Evolutionary conservation across 2,329 filamentous ascomycete species (phyloP).

Genomic region (Cercospora citrullina): DNA sequence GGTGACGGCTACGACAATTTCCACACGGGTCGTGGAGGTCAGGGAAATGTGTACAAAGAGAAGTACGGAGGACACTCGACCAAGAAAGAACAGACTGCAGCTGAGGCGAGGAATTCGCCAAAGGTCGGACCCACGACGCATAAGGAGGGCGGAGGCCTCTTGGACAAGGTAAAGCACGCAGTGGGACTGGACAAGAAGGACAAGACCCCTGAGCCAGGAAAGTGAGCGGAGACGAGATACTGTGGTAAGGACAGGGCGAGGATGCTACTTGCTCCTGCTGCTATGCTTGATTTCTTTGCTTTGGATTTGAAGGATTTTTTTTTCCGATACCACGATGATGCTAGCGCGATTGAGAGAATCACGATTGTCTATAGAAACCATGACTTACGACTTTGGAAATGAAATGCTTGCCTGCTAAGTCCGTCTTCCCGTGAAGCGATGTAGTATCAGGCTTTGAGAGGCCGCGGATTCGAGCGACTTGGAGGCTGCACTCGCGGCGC

Average conservation of each 20-base stretch:
- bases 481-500: not conserved
- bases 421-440: not conserved
- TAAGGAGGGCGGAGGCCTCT: constrained; percentile 37
- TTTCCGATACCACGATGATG: not conserved
- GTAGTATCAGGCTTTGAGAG: not conserved
- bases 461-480: no score
- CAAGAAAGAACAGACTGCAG: constrained; percentile 34
- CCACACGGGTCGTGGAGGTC: constrained; percentile 52
- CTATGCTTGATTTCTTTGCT: not conserved
- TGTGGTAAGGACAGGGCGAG: not conserved
- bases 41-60: constrained; percentile 51
- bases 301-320: not conserved
- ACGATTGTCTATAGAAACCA: not conserved
- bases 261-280: not conserved
- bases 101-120: constrained; percentile 5
- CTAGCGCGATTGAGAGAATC: not conserved
- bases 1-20: constrained; percentile 45
- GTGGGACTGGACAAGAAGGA: constrained; percentile 33
- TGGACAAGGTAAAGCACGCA: constrained; percentile 48
- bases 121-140: not conserved
- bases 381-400: not conserved
- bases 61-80: constrained; percentile 50
- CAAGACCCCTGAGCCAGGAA: constrained; percentile 25
- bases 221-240: not conserved
- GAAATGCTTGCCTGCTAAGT: not conserved